Evolutionary conservation across 2,329 filamentous ascomycete genomes (phyloP), one percentile per base, ranked within the genome.

Genomic region (Trichoderma lentiforme): DNA sequence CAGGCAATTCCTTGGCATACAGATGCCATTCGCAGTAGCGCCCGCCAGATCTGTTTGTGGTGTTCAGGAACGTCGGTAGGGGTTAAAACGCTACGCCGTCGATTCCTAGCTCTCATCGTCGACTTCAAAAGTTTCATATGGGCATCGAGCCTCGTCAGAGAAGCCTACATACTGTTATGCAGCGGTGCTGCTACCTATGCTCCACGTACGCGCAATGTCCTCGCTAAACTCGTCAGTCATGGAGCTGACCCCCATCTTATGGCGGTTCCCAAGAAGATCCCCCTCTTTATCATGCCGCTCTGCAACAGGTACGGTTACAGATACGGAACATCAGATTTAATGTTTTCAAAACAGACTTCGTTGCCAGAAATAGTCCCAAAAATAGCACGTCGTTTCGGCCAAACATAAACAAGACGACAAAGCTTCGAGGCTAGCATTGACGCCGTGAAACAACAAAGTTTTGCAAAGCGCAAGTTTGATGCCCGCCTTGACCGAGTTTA

Each of bases 391-490:
- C 26, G n/a, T 69, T 61, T 61, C 64, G 66, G 36, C 66, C 60
- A 61, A 61, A 69, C 14, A 51, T 47, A 69, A 69, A 61, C 66
- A 69, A 61, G 58, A 21, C 28, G 18, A 53, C 39, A 51, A 69
- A 69, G 28, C 66, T 61, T 53, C 30, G 14, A 69, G 21, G 30
- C 56, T 69, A 69, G 36, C 66, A 69, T 69, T 53, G 39, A 36
- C 36, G 39, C 66, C 34, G 66, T 61, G 57, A 26, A 61, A 69
- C 66, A 34, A 69, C 43, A 61, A 61, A 61, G 66, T 58, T 67
- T 58, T 21, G 15, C 47, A 43, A 28, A 32, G 11, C 15, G n/a
- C 51, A 67, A 67, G 51, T 30, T 61, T 30, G 24, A 26, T 24
- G 39, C 26, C 26, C 60, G 28, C 60, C 24, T 26, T 43, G 24